A percentile compares a stretch with the other conserved stretches of the same genome.
Evolutionary conservation across 305 asterid species (phyloP).

Genomic region (Fraxinus velutina): DNA sequence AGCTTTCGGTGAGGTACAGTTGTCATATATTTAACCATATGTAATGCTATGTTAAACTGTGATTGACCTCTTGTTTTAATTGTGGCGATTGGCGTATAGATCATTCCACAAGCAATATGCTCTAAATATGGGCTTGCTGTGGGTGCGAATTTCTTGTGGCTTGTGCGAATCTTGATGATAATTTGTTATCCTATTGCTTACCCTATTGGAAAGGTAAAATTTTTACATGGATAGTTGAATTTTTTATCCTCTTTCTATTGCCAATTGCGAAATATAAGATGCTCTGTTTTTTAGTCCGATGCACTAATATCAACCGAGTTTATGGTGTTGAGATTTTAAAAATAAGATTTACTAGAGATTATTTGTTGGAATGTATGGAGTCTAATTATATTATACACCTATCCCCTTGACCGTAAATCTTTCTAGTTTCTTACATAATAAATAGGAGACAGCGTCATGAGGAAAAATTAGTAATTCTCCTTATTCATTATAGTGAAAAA

Average conservation of each 20-base stretch:
- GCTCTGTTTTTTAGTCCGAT: not conserved
- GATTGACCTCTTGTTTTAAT: constrained; percentile 22
- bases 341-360: not conserved
- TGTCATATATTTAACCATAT: not conserved
- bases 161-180: constrained; percentile 80
- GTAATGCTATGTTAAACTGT: not conserved
- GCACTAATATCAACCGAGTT: not conserved
- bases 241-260: not conserved
- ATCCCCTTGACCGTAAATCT: not conserved
- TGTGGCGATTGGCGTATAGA: constrained; percentile 32
- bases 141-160: constrained; percentile 89
- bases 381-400: not conserved
- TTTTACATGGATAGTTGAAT: not conserved
- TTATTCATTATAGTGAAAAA: not conserved
- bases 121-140: constrained; percentile 86
- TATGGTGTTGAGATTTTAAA: not conserved
- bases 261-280: not conserved
- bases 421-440: not conserved
- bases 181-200: constrained; percentile 78
- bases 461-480: not conserved
- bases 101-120: constrained; percentile 91
- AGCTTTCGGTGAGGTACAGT: constrained; percentile 90
- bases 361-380: not conserved
- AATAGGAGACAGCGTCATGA: not conserved
- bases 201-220: constrained; percentile 81